Base-by-base conservation (phyloP, 257 asterid genomes). In the Nicotiana noctiflora region DNA sequence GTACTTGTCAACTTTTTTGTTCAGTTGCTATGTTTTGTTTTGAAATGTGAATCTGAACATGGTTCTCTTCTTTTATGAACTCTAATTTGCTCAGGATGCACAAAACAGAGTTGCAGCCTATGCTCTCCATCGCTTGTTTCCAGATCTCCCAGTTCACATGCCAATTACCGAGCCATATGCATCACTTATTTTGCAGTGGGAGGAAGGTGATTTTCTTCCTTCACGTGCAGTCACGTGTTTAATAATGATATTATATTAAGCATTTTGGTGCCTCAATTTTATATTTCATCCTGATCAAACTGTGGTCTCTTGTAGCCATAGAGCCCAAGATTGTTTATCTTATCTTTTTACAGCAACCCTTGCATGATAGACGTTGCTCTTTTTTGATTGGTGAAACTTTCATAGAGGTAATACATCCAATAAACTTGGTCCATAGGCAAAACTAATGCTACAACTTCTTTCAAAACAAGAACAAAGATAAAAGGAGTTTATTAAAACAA, bases 61-160 rank as follows among this genome's bases (percentile, higher is more conserved):
- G 52, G 10, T 63, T 62, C 62, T 65, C 37, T 64, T 79, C 52
- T 64, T 44, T 75, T 19, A 10, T 82, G 68, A 27, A 76, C 75
- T 63, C 72, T 80, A 82, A 80, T 65, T 76, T 78, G 79, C 84
- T 29, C 89, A 93, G 99, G 98, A 95, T 83, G 91, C 93, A 60
- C 99, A 95, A 82, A 95, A 95, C 83, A 88, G 89, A 84, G 98
- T 95, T 81, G 99, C 99, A 76, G 94, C 97, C 15, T 92, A 92
- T 88, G 98, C 98, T 11, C 97, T 95, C 67, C 85, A 92, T 88
- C 82, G 80, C 80, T 91, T 95, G 83, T 95, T 93, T 87, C 92
- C 96, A 65, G 97, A 92, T 85, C 88, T 95, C 67, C 99, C 99
- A 49, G 92, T 93, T 84, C 93, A 91, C 82, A 83, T 93, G 52